Conservation (phyloP, 1,139 yeast genomes). For the Saccharomyces hybrid region DNA sequence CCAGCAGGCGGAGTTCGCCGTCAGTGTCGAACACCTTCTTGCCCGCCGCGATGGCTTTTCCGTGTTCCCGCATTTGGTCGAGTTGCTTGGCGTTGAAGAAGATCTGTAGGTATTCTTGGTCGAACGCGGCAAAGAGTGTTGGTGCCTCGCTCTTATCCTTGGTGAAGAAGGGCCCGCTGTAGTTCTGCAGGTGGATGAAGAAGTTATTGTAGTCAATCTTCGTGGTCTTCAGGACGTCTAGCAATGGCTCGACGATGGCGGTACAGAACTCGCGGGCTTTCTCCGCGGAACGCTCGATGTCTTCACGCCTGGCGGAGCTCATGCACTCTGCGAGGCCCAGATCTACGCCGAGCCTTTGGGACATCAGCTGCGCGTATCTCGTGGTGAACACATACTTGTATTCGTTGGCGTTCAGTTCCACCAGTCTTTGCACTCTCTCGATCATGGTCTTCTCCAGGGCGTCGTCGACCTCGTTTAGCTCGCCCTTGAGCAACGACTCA, state of each 20-base stretch:
- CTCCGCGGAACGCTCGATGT: constrained; percentile 9
- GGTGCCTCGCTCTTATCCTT: constrained; percentile 10
- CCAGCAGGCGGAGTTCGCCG: constrained; percentile 18
- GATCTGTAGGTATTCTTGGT: constrained; percentile 31
- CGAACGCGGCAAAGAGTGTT: constrained; percentile 18
- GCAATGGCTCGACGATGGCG: constrained; percentile 47
- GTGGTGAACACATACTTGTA: constrained; percentile 57
- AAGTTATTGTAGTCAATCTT: constrained; percentile 76
- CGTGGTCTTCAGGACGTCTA: constrained; percentile 53
- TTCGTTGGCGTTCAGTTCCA: constrained; percentile 57
- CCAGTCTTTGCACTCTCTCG: constrained; percentile 57
- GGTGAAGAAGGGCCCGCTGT: constrained; percentile 12
- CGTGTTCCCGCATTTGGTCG: constrained; percentile 12
- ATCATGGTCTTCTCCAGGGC: constrained; percentile 49
- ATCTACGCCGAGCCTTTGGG: constrained; percentile 63
- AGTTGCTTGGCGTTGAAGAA: constrained; percentile 33
- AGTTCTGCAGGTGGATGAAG: constrained; percentile 54
- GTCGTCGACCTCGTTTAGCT: constrained; percentile 33
- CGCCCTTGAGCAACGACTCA: constrained; percentile 32
- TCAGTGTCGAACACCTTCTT: not conserved
- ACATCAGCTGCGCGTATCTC: constrained; percentile 52
- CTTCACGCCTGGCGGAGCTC: constrained; percentile 7
- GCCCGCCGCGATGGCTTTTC: not conserved
- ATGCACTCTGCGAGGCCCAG: constrained; percentile 26
- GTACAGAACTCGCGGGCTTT: constrained; percentile 17